Conservation (phyloP, 345 rosid genomes). For the Abelmoschus esculentus region DNA sequence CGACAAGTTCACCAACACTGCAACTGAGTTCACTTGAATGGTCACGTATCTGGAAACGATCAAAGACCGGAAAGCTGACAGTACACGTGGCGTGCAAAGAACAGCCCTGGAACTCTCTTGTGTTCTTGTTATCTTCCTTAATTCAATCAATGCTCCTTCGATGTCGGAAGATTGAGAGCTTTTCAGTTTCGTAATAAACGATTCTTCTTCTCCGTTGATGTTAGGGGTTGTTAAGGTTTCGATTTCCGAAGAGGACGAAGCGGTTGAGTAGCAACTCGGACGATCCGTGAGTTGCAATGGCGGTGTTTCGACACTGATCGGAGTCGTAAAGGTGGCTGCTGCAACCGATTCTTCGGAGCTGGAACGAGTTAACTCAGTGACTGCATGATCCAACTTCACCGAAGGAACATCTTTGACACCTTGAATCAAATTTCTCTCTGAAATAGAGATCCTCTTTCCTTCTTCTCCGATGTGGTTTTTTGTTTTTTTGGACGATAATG, state of each 20-base stretch:
- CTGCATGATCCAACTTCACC: slow-evolving; percentile 31
- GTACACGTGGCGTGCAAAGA: slow-evolving; percentile 51
- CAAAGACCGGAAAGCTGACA: slow-evolving; percentile 40
- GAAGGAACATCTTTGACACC: slow-evolving; percentile 31
- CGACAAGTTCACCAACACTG: slow-evolving; percentile 71
- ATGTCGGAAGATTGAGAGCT: slow-evolving; percentile 39
- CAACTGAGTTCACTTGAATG: slow-evolving; percentile 65
- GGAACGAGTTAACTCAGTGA: slow-evolving; percentile 37
- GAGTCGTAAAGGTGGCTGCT: not conserved
- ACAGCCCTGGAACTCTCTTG: slow-evolving; percentile 35
- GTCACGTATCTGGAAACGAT: slow-evolving; percentile 47
- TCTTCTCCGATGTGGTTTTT: slow-evolving; percentile 1
- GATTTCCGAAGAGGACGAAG: slow-evolving; percentile 48
- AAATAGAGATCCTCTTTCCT: not conserved
- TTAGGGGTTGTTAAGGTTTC: slow-evolving; percentile 23
- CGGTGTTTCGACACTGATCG: slow-evolving; percentile 19
- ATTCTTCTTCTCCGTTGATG: slow-evolving; percentile 41
- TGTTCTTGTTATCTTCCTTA: slow-evolving; percentile 50
- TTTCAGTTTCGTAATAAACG: slow-evolving; percentile 37
- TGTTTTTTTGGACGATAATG: slow-evolving; percentile 19
- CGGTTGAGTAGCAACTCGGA: slow-evolving; percentile 58
- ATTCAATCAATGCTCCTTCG: slow-evolving; percentile 51
- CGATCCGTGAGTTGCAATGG: slow-evolving; percentile 39
- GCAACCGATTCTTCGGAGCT: slow-evolving; percentile 46
- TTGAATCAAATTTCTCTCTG: too few relatives aligned